These are phyloP conservation scores for Wolfiporia cocos DNA, from an alignment of 1,284 basidiomycete genomes.

Conservation along the genomic window DNA sequence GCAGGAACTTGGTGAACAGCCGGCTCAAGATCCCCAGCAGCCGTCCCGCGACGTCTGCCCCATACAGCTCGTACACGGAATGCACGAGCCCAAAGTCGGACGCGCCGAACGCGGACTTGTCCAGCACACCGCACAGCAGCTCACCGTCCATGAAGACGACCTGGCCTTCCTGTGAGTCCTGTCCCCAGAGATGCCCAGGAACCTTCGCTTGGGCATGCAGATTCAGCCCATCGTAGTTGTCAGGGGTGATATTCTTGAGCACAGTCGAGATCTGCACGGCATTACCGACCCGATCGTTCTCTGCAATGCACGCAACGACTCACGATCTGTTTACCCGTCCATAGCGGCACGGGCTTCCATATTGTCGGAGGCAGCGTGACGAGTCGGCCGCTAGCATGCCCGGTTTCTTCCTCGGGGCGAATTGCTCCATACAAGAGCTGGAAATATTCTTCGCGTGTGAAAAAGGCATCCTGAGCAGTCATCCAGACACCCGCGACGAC, in stretches of 20 bases:
- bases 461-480: constrained; percentile 95
- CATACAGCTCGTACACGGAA: constrained; percentile 98
- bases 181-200: constrained; percentile 80
- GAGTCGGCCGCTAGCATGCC: constrained; percentile 62
- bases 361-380: constrained; percentile 88
- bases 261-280: constrained; percentile 85
- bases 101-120: constrained; percentile 98
- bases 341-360: constrained; percentile 85
- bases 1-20: constrained; percentile 95
- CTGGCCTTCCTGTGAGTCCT: constrained; percentile 75
- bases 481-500: constrained; percentile 99
- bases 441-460: constrained; percentile 93
- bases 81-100: constrained; percentile 96
- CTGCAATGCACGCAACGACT: constrained; percentile 23
- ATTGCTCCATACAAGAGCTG: constrained; percentile 96
- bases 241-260: constrained; percentile 87
- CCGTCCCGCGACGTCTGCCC: constrained; percentile 83
- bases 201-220: constrained; percentile 86
- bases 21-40: constrained; percentile 92
- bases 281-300: too few relatives aligned
- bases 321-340: constrained; percentile 99
- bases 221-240: constrained; percentile 79
- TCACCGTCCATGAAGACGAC: constrained; percentile 94
- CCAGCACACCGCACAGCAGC: constrained; percentile 87
- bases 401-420: constrained; percentile 76